A percentile compares a stretch with the other conserved stretches of the same genome.
Evolutionary conservation across 371 early-diverging fungal species (phyloP).

Genomic region (Gilbertella persicaria): DNA sequence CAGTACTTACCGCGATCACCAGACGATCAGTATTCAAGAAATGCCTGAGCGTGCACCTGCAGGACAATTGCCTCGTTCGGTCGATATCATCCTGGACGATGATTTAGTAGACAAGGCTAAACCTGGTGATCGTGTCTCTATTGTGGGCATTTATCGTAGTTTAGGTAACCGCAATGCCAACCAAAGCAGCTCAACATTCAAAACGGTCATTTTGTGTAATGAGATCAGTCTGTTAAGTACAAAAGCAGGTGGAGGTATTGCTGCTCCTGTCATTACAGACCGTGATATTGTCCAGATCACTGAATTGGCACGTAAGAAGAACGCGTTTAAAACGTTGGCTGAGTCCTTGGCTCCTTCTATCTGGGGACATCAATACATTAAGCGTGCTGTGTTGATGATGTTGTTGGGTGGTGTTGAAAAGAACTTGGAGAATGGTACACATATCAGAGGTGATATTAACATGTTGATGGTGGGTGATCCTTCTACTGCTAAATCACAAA

Average conservation of each 20-base stretch:
- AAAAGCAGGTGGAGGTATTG: constrained; percentile 69
- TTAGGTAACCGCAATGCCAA: constrained; percentile 78
- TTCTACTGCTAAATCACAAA: constrained; percentile 96
- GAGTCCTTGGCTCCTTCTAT: constrained; percentile 96
- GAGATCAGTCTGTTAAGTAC: constrained; percentile 83
- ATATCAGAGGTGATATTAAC: constrained; percentile 97
- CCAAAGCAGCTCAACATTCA: constrained; percentile 84
- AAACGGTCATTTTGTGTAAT: constrained; percentile 91
- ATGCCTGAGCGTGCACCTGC: constrained; percentile 99
- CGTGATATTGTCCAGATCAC: constrained; percentile 85
- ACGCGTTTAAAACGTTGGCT: constrained; percentile 84
- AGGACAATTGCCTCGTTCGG: constrained; percentile 96
- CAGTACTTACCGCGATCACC: constrained; percentile 94
- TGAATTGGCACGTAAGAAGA: constrained; percentile 67
- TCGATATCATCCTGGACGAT: constrained; percentile 96
- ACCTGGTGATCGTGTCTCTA: constrained; percentile 98
- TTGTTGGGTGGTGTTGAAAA: constrained; percentile 96
- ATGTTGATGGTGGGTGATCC: constrained; percentile 97
- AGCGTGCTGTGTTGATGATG: constrained; percentile 94
- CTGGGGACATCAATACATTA: constrained; percentile 96
- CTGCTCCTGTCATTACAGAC: constrained; percentile 68
- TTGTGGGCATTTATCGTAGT: constrained; percentile 96
- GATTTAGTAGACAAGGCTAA: constrained; percentile 97
- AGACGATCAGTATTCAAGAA: constrained; percentile 97
- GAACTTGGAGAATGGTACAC: constrained; percentile 92